phyloP scores from a whole-genome alignment of 345 rosid species.

The Ceriops zippeliana region DNA sequence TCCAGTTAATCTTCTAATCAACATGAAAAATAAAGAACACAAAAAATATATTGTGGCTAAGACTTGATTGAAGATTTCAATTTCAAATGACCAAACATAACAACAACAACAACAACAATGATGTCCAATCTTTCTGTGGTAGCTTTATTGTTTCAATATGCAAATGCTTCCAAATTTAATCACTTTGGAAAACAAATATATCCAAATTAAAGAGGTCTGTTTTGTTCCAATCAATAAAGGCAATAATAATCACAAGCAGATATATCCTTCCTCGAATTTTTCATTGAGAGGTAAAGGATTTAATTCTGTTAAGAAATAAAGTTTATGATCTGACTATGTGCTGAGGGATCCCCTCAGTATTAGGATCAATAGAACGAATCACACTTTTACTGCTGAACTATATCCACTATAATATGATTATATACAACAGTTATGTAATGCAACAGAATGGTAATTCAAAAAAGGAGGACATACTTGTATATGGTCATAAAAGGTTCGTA shows the following conservation, averaged over 20 bases:
- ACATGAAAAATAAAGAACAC: background rate
- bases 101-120: too few relatives aligned
- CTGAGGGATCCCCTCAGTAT: background rate
- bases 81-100: background rate
- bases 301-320: too few relatives aligned
- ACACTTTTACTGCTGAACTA: background rate
- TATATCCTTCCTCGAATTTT: too few relatives aligned
- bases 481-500: slow-evolving; percentile 82
- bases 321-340: background rate
- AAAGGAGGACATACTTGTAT: slow-evolving; percentile 44
- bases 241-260: background rate
- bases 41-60: slow-evolving; percentile 3
- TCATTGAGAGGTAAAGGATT: too few relatives aligned
- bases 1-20: too few relatives aligned
- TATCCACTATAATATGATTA: background rate
- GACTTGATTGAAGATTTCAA: slow-evolving; percentile 7
- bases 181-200: too few relatives aligned
- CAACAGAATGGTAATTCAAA: slow-evolving; percentile 8
- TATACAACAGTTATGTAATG: too few relatives aligned
- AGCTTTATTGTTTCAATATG: too few relatives aligned
- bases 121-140: too few relatives aligned
- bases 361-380: background rate
- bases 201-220: too few relatives aligned
- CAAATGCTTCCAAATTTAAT: too few relatives aligned
- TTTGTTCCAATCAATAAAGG: background rate